A percentile compares a stretch with the other conserved stretches of the same genome.
Evolutionary conservation across 345 rosid genomes (phyloP).

Genomic region (Brassica napus): DNA sequence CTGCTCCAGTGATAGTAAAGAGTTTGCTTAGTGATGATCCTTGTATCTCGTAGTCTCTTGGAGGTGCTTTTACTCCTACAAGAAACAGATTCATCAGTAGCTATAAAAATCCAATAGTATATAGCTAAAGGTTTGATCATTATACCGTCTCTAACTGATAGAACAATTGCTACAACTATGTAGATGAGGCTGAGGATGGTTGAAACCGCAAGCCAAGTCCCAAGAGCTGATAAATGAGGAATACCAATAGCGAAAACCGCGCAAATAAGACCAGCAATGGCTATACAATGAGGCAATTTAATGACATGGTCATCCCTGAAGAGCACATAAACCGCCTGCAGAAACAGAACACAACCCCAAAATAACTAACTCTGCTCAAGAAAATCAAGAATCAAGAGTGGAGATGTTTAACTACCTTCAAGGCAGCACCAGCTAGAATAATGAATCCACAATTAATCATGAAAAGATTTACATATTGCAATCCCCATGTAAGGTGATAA

Average conservation of each 20-base stretch:
- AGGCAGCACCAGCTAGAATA: background rate
- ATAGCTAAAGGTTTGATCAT: background rate
- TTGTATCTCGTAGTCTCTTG: background rate
- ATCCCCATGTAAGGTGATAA: slow-evolving; percentile 1
- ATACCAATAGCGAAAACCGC: background rate
- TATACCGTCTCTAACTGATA: background rate
- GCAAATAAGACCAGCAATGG: background rate
- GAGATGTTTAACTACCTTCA: background rate
- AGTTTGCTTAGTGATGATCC: background rate
- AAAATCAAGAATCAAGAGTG: background rate
- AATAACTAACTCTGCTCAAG: background rate
- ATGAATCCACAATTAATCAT: background rate
- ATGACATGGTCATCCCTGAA: background rate
- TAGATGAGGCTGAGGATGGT: background rate
- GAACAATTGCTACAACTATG: background rate
- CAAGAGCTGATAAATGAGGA: background rate
- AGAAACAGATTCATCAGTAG: background rate
- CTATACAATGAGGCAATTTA: background rate
- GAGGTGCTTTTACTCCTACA: background rate
- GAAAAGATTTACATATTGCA: background rate
- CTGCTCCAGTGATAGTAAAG: background rate
- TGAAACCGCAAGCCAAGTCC: background rate
- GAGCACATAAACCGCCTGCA: slow-evolving; percentile 2
- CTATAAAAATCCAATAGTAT: background rate
- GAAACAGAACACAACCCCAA: background rate